Base-by-base conservation (phyloP, 805 yeast genomes). In the Nakazawaea populi region DNA sequence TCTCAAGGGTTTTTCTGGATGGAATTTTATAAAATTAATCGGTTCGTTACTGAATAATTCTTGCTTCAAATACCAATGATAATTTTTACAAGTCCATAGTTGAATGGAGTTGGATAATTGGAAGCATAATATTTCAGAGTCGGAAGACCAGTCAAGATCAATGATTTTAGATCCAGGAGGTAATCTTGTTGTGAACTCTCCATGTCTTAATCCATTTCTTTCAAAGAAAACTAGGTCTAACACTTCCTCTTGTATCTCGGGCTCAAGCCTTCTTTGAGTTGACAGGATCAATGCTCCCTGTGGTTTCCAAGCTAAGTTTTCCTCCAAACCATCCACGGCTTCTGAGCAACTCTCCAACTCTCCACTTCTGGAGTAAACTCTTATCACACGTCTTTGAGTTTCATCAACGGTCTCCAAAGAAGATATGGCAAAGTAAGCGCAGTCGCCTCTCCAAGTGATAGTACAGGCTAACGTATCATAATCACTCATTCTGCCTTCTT, bases 371-470 rank as follows among this genome's bases (percentile, higher is more conserved):
- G 80, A 75, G 64, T 84, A 92, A 1, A 94, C 91, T 59, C 98
- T 75, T 34, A 94, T 72, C 12, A 85, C 91, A 66, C 99, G 79
- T 63, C 96, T 75, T 42, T 44, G 71, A 8, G 66, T 65, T 11
- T 66, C 72, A 2, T 72, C 63, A 1, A 71, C 71, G 9, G 72
- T 70, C 58, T 87, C 96, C 34, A 82, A 67, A 0, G 85, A 72
- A 27, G 84, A 77, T 1, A 94, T 72, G 1, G 87, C 80, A 58
- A 94, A 85, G 61, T 69, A 90, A 56, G 87, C 91, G 60, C 96
- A 87, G 64, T 94, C 99, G 12, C 97, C 97, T 61, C 99, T 80
- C 99, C 99, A 94, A 41, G 96, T 82, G 14, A 94, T 76, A 43
- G 69, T 65, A 6, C 71, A 71, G 4, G 63, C 52, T 12, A 63